Percentiles rank a stretch among this genome's conserved stretches.
Conservation (phyloP, 1,139 yeast genomes). For the Candida pseudocylindracea region DNA sequence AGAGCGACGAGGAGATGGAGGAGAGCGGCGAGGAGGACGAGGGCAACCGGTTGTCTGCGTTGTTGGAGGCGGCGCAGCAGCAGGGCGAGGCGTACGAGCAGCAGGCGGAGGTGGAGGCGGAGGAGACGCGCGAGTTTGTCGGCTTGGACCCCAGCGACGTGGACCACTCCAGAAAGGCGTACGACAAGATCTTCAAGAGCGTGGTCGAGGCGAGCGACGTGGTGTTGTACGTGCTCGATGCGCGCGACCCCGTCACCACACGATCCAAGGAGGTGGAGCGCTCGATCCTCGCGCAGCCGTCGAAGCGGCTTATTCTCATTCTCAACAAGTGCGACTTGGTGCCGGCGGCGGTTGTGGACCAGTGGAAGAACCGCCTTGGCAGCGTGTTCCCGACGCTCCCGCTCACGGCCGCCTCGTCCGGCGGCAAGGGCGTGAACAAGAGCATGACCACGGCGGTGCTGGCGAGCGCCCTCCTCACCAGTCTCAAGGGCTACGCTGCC, state of each 20-base stretch:
- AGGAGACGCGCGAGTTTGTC: slow-evolving; percentile 19
- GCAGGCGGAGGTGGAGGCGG: slow-evolving; percentile 18
- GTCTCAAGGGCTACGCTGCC: slow-evolving; percentile 70
- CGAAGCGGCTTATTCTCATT: slow-evolving; percentile 67
- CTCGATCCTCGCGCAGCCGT: slow-evolving; percentile 54
- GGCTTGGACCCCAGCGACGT: slow-evolving; percentile 18
- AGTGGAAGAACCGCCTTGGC: slow-evolving; percentile 68
- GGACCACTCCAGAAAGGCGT: slow-evolving; percentile 63
- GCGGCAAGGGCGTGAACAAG: slow-evolving; percentile 51
- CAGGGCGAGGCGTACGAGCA: slow-evolving; percentile 61
- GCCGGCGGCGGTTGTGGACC: slow-evolving; percentile 62
- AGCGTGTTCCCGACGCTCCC: slow-evolving; percentile 86
- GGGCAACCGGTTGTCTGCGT: slow-evolving; percentile 56
- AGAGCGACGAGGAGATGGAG: slow-evolving; percentile 16
- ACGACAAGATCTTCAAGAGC: slow-evolving; percentile 66
- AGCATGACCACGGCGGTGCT: slow-evolving; percentile 54
- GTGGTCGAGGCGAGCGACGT: slow-evolving; percentile 84
- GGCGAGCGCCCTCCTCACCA: slow-evolving; percentile 50
- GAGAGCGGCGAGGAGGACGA: slow-evolving; percentile 18
- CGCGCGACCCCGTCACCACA: slow-evolving; percentile 93
- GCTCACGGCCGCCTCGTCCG: slow-evolving; percentile 41
- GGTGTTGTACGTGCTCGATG: slow-evolving; percentile 77
- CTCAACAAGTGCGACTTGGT: slow-evolving; percentile 84
- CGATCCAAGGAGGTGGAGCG: slow-evolving; percentile 84
- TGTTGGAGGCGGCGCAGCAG: slow-evolving; percentile 70